A percentile compares a stretch with the other conserved stretches of the same genome.
phyloP scores from a whole-genome alignment of 2,329 filamentous ascomycete species.

The Fusarium sulawesiense region DNA sequence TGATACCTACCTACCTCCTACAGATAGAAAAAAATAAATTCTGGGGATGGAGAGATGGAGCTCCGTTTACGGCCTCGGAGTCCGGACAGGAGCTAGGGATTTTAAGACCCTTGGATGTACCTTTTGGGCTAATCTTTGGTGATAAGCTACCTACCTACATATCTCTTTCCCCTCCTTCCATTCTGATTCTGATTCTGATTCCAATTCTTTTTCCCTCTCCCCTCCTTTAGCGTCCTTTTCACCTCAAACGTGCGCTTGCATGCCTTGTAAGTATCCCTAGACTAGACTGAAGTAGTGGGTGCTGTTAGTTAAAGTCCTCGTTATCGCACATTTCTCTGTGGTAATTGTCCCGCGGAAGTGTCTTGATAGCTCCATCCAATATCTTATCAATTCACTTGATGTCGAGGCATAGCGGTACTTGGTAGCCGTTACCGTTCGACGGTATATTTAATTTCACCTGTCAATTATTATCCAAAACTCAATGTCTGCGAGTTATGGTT shows the following conservation, averaged over 20 bases:
- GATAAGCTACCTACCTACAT: neutral
- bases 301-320: neutral
- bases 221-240: slow-evolving; percentile 2
- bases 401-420: neutral
- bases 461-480: neutral
- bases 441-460: neutral
- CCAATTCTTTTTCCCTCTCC: neutral
- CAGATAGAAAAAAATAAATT: slow-evolving; percentile 45
- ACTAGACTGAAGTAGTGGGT: neutral
- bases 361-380: neutral
- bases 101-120: neutral
- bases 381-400: neutral
- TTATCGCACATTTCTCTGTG: neutral
- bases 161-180: neutral
- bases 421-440: neutral
- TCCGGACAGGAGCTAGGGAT: slow-evolving; percentile 42
- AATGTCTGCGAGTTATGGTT: neutral
- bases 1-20: too few species aligned
- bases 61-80: slow-evolving; percentile 55
- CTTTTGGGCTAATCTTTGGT: neutral
- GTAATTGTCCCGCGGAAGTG: neutral
- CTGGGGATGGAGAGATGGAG: slow-evolving; percentile 39
- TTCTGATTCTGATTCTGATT: neutral
- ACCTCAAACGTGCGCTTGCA: neutral
- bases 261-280: neutral